Evolutionary conservation across 208 protist genomes (phyloP), one percentile per base, ranked within the genome.

Genomic region (Acanthamoeba polyphaga): DNA sequence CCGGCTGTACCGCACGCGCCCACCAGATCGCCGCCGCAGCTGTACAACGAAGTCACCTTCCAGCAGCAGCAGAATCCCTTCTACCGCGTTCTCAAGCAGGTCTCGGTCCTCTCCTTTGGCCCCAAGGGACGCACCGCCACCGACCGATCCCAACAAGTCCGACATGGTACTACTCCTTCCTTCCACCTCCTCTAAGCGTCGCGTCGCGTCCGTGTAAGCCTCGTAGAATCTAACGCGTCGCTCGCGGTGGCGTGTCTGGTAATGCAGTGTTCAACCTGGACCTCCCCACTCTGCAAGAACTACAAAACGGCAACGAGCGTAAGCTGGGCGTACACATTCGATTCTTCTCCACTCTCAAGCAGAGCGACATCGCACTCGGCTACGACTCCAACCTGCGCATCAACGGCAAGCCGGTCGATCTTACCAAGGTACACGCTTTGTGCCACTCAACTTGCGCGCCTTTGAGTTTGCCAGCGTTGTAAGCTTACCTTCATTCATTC

Each of bases 31-130:
- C 32, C 53, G 22, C 51, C 32, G 43, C 29, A 88, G 13, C 22
- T 64, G 17, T 88, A 49, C 29, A 55, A 62, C 24, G 80, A 88
- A 32, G 51, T 43, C 13, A 34, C 51, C 22, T 88, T 88, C 13
- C 51, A 64, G 27, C 51, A 43, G 53, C 80, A 64, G 4, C 80
- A 88, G 80, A 88, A 27, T 43, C 80, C 80, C 29, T 60, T 66
- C 80, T 88, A 66, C 53, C 51, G 53, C n/a, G 80, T 66, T 8
- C 51, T 88, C 51, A 55, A 88, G 53, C 80, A 64, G 80, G 6
- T 88, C 51, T n/a, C 80, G 2, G 80, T 88, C 80, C 12, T 88
- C 43, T 64, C 80, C 27, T 88, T 88, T 62, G 80, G 80, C 51
- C 80, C 46, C 29, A 88, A 88, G 53, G n/a, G 34, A 8, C 29